phyloP scores from a whole-genome alignment of 345 rosid genomes.

The Gossypium rotundifolium region DNA sequence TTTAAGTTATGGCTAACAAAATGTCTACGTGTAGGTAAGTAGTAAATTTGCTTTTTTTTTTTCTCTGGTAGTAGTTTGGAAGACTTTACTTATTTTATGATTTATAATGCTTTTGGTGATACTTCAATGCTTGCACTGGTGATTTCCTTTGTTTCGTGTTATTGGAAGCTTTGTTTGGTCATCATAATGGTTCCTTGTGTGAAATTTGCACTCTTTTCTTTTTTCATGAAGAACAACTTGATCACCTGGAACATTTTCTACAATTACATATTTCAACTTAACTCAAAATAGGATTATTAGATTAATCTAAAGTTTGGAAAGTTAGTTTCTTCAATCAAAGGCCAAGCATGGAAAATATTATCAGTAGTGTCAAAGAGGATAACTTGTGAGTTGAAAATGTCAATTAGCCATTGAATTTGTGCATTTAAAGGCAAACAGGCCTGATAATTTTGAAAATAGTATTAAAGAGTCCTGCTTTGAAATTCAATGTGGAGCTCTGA shows the following conservation, averaged over 20 bases:
- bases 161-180: background rate
- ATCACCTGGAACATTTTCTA: background rate
- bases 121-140: too few species aligned
- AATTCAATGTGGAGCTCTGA: background rate
- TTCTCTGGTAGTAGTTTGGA: too few species aligned
- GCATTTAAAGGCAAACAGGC: background rate
- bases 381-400: background rate
- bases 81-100: too few species aligned
- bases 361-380: too few species aligned
- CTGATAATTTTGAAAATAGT: background rate
- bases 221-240: background rate
- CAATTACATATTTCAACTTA: background rate
- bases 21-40: too few species aligned
- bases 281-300: background rate
- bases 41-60: too few species aligned
- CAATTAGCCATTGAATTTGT: background rate
- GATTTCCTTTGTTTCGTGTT: too few species aligned
- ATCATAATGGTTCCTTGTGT: background rate
- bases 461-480: background rate
- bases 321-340: background rate
- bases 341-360: background rate
- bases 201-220: background rate
- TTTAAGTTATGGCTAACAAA: too few species aligned
- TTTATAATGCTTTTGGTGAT: too few species aligned
- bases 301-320: background rate